Conservation (phyloP, 148 eudicot species). For the Chenopodium berlandieri region DNA sequence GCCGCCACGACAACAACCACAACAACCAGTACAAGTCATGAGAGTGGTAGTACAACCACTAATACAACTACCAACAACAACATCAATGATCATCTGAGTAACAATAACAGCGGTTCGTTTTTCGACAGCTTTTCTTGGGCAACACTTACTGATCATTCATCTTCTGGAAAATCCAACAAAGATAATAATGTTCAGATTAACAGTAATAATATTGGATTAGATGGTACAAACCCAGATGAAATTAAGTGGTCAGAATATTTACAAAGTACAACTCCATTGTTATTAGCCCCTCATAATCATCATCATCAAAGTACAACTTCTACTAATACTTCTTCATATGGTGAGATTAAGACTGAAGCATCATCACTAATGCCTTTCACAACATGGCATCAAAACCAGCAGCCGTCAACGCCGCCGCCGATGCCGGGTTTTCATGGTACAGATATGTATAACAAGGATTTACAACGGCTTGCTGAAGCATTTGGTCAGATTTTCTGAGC, state of each 20-base stretch:
- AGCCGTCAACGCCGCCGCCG: slow-evolving; percentile 20
- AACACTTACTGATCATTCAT: slow-evolving; percentile 19
- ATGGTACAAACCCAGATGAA: slow-evolving; percentile 42
- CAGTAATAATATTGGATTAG: slow-evolving; percentile 24
- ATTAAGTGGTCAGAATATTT: slow-evolving; percentile 74
- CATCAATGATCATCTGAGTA: slow-evolving; percentile 18
- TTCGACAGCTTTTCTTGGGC: slow-evolving; percentile 52
- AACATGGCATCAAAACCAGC: slow-evolving; percentile 42
- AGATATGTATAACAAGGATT: slow-evolving; percentile 52
- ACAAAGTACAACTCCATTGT: slow-evolving; percentile 42
- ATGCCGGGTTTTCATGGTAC: slow-evolving; percentile 34
- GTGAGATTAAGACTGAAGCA: slow-evolving; percentile 50
- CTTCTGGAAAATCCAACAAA: not conserved
- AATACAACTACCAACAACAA: not conserved
- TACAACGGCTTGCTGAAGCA: slow-evolving; percentile 61
- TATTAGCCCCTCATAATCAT: not conserved
- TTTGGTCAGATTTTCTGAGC: slow-evolving; percentile 74
- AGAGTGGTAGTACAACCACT: slow-evolving; percentile 23
- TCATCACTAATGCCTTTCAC: slow-evolving; percentile 21
- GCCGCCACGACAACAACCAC: slow-evolving; percentile 21
- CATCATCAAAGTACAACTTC: not conserved
- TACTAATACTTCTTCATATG: slow-evolving; percentile 20
- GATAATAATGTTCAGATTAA: slow-evolving; percentile 16
- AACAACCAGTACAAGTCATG: slow-evolving; percentile 29
- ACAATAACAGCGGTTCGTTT: slow-evolving; percentile 22